These are phyloP conservation scores for Globisporangium apiculatum DNA, from an alignment of 352 stramenopile genomes.

Conservation along the genomic window DNA sequence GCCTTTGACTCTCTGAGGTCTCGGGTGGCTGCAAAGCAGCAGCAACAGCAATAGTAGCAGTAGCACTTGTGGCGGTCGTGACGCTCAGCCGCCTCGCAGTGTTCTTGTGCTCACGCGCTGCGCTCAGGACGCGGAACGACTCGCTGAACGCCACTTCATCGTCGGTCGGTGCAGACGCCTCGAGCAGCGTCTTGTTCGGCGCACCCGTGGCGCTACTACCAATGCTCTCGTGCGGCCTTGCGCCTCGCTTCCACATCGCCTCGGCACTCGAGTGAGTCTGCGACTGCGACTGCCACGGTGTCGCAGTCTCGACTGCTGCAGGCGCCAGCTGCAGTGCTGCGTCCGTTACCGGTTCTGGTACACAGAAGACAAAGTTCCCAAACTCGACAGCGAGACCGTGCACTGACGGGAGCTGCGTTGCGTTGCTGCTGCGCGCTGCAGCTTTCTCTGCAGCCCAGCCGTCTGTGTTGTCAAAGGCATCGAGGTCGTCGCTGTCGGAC, in stretches of 20 bases:
- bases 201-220: not conserved
- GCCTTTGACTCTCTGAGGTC: not conserved
- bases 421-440: not conserved
- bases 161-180: constrained; percentile 21
- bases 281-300: too few species aligned
- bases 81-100: not conserved
- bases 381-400: constrained; percentile 22
- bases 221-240: not conserved
- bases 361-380: constrained; percentile 26
- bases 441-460: too few species aligned
- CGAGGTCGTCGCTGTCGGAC: not conserved
- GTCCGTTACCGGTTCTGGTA: not conserved
- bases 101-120: constrained; percentile 13
- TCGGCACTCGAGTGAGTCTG: constrained; percentile 10
- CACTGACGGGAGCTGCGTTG: constrained; percentile 17
- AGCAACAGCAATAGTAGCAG: not conserved
- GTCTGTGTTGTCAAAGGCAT: not conserved
- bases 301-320: too few species aligned
- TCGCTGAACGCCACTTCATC: constrained; percentile 24
- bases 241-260: constrained; percentile 49
- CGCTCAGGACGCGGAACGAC: constrained; percentile 26
- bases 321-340: too few species aligned
- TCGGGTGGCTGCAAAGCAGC: not conserved
- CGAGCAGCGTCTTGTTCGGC: constrained; percentile 2
- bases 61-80: too few species aligned